Conservation (phyloP, 2,329 filamentous ascomycete genomes). For the Aureobasidium pullulans region DNA sequence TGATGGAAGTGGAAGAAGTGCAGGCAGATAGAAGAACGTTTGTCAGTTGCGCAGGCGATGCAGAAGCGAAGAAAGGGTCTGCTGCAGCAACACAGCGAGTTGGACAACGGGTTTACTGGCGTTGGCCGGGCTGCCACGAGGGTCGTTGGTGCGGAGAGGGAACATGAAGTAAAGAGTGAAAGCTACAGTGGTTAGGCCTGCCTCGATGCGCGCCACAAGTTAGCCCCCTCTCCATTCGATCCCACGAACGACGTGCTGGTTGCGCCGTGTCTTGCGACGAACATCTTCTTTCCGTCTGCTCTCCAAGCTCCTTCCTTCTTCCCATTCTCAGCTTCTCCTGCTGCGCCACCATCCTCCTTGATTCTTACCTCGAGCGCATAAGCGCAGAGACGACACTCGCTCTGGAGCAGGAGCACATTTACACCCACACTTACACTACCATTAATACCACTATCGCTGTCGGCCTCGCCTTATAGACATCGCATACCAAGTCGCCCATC, state of each 20-base stretch:
- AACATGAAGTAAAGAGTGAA: background rate
- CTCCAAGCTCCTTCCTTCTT: background rate
- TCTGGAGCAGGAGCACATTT: constrained; percentile 4
- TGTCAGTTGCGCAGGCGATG: constrained; percentile 8
- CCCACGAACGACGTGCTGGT: constrained; percentile 10
- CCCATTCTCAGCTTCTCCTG: background rate
- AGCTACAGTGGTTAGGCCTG: constrained; percentile 7
- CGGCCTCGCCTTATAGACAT: background rate
- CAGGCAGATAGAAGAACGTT: background rate
- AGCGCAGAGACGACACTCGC: constrained; percentile 3
- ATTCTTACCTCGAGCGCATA: background rate
- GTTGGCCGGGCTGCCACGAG: constrained; percentile 12
- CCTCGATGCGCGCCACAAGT: constrained; percentile 6
- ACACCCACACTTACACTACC: background rate
- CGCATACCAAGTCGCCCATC: constrained; percentile 31
- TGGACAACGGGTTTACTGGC: constrained; percentile 7
- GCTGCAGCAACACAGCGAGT: background rate
- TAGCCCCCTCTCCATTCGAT: constrained; percentile 5
- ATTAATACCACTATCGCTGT: background rate
- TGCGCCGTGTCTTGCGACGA: constrained; percentile 8
- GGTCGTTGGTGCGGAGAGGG: constrained; percentile 11
- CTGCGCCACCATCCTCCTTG: constrained; percentile 3
- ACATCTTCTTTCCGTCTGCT: background rate
- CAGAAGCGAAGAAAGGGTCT: background rate
- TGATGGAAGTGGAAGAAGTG: background rate